These are phyloP conservation scores for Macrophomina tecta DNA, from an alignment of 2,329 filamentous ascomycete genomes.

Conservation along the genomic window DNA sequence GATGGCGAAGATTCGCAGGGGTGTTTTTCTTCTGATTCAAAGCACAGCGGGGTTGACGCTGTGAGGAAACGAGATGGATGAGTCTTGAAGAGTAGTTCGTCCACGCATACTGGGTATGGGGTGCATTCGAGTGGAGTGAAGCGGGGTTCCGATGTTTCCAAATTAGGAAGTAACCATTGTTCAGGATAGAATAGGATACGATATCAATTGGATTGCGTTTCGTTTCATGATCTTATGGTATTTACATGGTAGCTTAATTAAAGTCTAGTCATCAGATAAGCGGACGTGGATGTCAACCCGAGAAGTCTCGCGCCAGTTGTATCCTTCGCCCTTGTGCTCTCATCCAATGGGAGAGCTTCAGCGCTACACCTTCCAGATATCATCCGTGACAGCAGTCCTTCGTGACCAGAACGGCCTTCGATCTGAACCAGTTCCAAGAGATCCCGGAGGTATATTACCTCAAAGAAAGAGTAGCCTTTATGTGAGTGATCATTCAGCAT, in stretches of 20 bases:
- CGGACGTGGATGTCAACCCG: too few species aligned
- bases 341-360: too few species aligned
- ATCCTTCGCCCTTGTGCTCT: too few species aligned
- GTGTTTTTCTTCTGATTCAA: background rate
- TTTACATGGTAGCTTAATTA: too few species aligned
- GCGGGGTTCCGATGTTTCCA: background rate
- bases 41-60: background rate
- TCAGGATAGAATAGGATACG: background rate
- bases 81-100: background rate
- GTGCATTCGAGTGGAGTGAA: background rate
- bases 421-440: too few species aligned
- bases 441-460: too few species aligned
- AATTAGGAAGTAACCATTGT: background rate
- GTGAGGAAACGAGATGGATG: background rate
- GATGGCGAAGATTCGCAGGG: too few species aligned
- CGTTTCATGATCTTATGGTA: background rate
- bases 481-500: background rate
- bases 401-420: too few species aligned
- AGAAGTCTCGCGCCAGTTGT: too few species aligned
- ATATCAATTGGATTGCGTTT: background rate
- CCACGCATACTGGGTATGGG: background rate
- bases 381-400: too few species aligned
- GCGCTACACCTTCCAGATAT: too few species aligned
- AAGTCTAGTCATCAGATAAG: too few species aligned
- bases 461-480: background rate